A percentile compares a stretch with the other conserved stretches of the same genome.
Conservation (phyloP, 257 asterid species). For the Linderniella brevidens region DNA sequence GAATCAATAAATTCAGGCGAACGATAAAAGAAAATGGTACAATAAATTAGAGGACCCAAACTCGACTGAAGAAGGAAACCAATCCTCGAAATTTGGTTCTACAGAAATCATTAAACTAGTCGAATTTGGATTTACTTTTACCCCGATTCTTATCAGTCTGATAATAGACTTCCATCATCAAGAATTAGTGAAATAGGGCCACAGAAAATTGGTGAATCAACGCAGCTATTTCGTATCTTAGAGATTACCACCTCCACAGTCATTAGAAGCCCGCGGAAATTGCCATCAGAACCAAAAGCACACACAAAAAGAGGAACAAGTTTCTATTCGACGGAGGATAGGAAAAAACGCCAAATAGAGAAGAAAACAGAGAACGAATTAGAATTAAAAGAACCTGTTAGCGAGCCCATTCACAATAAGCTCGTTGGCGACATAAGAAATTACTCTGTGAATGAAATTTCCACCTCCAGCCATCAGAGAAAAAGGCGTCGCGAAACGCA, state of each 20-base stretch:
- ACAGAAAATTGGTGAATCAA: constrained; percentile 1
- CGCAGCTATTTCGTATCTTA: constrained; percentile 22
- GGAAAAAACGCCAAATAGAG: background rate
- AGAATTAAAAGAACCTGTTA: constrained; percentile 31
- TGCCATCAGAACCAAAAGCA: constrained; percentile 22
- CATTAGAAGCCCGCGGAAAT: constrained; percentile 14
- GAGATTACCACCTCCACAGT: constrained; percentile 21
- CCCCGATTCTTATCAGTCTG: no score
- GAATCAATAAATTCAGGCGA: no score
- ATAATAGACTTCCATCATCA: background rate
- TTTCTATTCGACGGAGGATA: background rate
- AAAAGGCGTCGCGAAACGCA: no score
- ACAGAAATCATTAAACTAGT: no score
- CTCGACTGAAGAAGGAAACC: no score
- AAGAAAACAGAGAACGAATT: background rate
- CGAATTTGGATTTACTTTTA: no score
- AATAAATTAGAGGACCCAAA: no score
- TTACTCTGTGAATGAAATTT: constrained; percentile 46
- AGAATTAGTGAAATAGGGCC: background rate
- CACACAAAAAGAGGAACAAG: background rate
- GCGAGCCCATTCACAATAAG: constrained; percentile 38
- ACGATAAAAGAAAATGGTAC: no score
- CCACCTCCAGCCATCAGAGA: constrained; percentile 23
- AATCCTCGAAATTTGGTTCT: no score
- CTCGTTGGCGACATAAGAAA: constrained; percentile 51